Percentiles rank a stretch among this genome's conserved stretches.
Conservation (phyloP, 371 early-diverging fungal species). For the Mucor velutinosus region DNA sequence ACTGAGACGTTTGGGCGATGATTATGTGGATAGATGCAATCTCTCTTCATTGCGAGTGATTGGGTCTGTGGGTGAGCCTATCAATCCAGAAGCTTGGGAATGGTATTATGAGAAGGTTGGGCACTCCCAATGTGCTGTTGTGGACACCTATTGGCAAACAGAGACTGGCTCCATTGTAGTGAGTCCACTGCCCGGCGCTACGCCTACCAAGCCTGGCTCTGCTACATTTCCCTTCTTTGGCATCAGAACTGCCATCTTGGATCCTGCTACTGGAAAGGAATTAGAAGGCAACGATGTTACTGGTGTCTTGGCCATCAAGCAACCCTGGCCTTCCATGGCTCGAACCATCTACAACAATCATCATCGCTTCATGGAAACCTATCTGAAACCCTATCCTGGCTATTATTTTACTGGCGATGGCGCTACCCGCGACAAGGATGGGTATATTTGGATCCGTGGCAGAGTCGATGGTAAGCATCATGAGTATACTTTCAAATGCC, state of each 20-base stretch:
- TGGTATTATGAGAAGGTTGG: constrained; percentile 96
- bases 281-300: constrained; percentile 78
- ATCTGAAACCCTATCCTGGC: constrained; percentile 85
- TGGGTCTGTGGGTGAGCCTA: constrained; percentile 98
- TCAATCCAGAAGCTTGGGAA: constrained; percentile 97
- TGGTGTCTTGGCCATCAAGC: constrained; percentile 88
- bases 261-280: constrained; percentile 81
- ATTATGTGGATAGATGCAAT: constrained; percentile 73
- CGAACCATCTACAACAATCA: constrained; percentile 92
- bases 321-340: constrained; percentile 96
- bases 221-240: constrained; percentile 98
- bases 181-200: constrained; percentile 88
- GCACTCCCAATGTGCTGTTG: constrained; percentile 80
- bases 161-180: constrained; percentile 97
- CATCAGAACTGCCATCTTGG: constrained; percentile 83
- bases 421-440: constrained; percentile 85
- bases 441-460: constrained; percentile 85
- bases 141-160: constrained; percentile 98
- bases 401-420: constrained; percentile 92
- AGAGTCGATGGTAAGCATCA: constrained; percentile 12
- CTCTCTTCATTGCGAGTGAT: constrained; percentile 85
- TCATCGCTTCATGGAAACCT: constrained; percentile 88
- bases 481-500: no score
- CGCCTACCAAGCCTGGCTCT: constrained; percentile 91
- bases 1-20: constrained; percentile 84